phyloP scores from a whole-genome alignment of 176 grass and related monocot species.

The Oryza glumipatula region DNA sequence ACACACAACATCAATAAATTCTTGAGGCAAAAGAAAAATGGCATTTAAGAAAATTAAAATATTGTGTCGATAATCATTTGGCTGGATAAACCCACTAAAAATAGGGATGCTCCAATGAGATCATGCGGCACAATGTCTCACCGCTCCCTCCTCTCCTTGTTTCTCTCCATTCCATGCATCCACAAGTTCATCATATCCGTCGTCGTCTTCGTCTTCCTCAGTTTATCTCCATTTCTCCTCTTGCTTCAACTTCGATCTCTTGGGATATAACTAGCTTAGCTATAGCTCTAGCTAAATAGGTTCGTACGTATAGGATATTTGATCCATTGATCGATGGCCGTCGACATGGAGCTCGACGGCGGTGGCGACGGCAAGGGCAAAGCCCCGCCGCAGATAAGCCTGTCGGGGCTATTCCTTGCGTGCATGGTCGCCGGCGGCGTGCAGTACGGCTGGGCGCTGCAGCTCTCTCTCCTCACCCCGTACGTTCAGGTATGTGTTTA shows the following conservation, averaged over 20 bases:
- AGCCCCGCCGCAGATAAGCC: conserved; percentile 32
- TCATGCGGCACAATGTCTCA: background rate
- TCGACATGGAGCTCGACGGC: background rate
- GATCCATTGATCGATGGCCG: background rate
- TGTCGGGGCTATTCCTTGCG: conserved; percentile 47
- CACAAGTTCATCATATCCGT: background rate
- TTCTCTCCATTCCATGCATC: conserved; percentile 33
- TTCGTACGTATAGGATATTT: background rate
- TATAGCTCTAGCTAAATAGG: background rate
- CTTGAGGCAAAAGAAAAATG: background rate
- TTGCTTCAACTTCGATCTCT: background rate
- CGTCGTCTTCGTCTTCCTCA: background rate
- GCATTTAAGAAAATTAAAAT: background rate
- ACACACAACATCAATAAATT: background rate
- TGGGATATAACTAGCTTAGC: background rate
- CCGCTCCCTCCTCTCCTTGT: background rate
- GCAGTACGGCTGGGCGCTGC: conserved; percentile 87
- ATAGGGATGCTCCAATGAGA: background rate
- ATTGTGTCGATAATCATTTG: background rate
- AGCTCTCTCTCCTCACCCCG: conserved; percentile 89
- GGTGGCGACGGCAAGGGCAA: background rate
- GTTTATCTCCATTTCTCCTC: background rate
- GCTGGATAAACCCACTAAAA: background rate
- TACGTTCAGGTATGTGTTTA: conserved; percentile 61
- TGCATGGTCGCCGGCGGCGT: conserved; percentile 81